phyloP scores from a whole-genome alignment of 805 yeast genomes.

The Huiozyma sinensis region DNA sequence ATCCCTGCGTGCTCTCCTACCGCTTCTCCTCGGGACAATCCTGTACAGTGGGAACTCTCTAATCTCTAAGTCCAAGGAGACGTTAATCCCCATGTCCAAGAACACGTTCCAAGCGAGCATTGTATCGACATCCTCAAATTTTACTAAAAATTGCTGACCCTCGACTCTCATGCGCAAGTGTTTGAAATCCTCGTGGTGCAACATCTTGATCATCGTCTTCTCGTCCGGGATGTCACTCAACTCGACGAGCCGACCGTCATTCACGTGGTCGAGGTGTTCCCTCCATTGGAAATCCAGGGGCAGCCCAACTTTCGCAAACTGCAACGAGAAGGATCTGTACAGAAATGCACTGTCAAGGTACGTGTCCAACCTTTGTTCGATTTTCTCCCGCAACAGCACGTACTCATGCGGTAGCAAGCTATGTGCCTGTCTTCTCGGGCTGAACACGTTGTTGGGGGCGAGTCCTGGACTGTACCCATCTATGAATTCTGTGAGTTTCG shows the following conservation, averaged over 20 bases:
- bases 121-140: constrained; percentile 49
- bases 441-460: constrained; percentile 1
- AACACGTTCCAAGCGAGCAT: constrained; percentile 72
- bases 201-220: neutral
- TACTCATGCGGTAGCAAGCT: constrained; percentile 13
- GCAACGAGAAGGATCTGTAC: constrained; percentile 62
- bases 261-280: constrained; percentile 22
- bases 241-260: neutral
- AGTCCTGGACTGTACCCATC: constrained; percentile 12
- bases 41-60: constrained; percentile 68
- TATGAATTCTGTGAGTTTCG: constrained; percentile 22
- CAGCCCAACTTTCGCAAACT: constrained; percentile 71
- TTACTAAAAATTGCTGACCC: constrained; percentile 66
- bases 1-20: constrained; percentile 26
- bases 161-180: constrained; percentile 70
- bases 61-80: constrained; percentile 62
- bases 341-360: constrained; percentile 29
- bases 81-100: constrained; percentile 62
- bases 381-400: neutral
- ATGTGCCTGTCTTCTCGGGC: constrained; percentile 9
- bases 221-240: neutral
- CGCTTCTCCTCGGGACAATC: constrained; percentile 70
- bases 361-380: no score
- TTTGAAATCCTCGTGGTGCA: constrained; percentile 34
- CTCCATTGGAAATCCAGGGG: constrained; percentile 60